phyloP scores from a whole-genome alignment of 306 rosid genomes.

The Glycine latifolia region DNA sequence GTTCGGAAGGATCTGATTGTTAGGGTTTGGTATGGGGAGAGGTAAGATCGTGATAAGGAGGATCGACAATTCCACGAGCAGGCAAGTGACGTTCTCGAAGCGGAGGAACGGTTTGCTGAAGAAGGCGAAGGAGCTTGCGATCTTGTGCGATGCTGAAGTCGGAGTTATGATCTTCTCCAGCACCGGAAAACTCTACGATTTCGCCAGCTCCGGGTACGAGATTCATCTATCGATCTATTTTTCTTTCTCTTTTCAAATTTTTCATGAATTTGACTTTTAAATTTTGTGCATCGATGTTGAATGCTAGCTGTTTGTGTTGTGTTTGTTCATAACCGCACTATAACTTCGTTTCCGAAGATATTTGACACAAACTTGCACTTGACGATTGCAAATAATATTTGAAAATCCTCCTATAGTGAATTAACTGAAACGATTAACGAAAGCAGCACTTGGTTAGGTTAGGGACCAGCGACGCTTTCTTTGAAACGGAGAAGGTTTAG shows the following conservation, averaged over 20 bases:
- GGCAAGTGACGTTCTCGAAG: slow-evolving; percentile 94
- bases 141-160: slow-evolving; percentile 90
- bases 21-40: slow-evolving; percentile 81
- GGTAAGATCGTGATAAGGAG: slow-evolving; percentile 97
- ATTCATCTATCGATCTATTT: slow-evolving; percentile 34
- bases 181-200: slow-evolving; percentile 90
- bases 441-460: slow-evolving; percentile 9
- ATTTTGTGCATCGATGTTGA: not conserved
- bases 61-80: slow-evolving; percentile 89
- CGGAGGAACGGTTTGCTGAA: slow-evolving; percentile 85
- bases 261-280: not conserved
- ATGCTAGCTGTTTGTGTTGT: not conserved
- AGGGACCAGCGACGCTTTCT: not conserved
- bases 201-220: slow-evolving; percentile 72
- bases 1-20: slow-evolving; percentile 11
- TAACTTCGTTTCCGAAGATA: not conserved
- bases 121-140: slow-evolving; percentile 94
- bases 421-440: not conserved
- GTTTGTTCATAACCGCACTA: not conserved
- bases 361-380: not conserved
- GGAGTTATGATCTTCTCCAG: slow-evolving; percentile 93
- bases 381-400: not conserved
- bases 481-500: not conserved
- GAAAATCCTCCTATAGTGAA: not conserved
- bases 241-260: not conserved